These are phyloP conservation scores for Calonectria pauciramosa DNA, from an alignment of 2,329 filamentous ascomycete genomes.

Conservation along the genomic window DNA sequence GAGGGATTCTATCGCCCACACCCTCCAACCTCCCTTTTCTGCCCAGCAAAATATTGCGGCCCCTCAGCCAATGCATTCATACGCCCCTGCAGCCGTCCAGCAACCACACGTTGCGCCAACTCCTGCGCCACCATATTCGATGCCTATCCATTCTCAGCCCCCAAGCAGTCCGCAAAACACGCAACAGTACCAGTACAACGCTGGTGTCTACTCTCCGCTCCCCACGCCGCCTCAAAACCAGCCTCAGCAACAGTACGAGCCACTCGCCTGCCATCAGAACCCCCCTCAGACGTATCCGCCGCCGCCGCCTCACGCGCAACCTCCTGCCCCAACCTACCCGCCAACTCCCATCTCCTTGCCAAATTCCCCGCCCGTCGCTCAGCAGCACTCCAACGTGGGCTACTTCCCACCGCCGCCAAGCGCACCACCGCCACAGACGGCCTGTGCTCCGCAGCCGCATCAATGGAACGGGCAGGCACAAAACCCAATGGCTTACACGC, in stretches of 20 bases:
- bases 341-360: slow-evolving; percentile 25
- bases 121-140: neutral
- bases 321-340: slow-evolving; percentile 3
- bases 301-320: neutral
- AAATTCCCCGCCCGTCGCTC: slow-evolving; percentile 5
- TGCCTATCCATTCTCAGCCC: neutral
- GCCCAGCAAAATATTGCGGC: slow-evolving; percentile 29
- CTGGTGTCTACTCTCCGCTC: neutral
- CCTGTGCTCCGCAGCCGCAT: neutral
- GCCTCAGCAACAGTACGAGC: neutral
- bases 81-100: neutral
- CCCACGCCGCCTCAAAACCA: neutral
- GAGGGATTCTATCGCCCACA: slow-evolving; percentile 9
- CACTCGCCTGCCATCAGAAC: slow-evolving; percentile 1
- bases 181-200: slow-evolving; percentile 2
- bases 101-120: neutral
- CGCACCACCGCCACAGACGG: neutral
- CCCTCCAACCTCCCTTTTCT: slow-evolving; percentile 20
- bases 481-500: neutral
- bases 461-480: slow-evolving; percentile 5
- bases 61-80: neutral
- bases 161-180: slow-evolving; percentile 8
- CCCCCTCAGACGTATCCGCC: slow-evolving; percentile 2
- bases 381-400: neutral
- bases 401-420: slow-evolving; percentile 13